Base-by-base conservation (phyloP, 176 grass and related monocot genomes). In the Miscanthus lutarioriparius region DNA sequence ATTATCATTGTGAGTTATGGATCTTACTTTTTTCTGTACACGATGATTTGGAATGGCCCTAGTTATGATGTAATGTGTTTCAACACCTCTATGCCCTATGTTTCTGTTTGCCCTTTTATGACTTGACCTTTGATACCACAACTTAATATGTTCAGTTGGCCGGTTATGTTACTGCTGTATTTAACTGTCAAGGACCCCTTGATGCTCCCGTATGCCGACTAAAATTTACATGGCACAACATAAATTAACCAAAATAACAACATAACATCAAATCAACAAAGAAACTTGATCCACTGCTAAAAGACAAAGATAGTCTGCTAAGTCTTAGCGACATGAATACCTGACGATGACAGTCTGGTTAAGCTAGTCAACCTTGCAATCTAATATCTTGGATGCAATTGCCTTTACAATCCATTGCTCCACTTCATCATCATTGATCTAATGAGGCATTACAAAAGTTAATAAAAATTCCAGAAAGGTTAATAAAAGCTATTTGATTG, bases 361-460 rank as follows among this genome's bases (percentile, higher is more conserved):
- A 85, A 95, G 90, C 84, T 97, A 90, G 79, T 95, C 92, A 70
- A 97, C 80, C 80, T 91, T 97, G 74, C 95, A 97, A 70, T 91
- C 92, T 70, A 97, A 54, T 72, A 92, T 88, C 86, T 97, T 95
- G 26, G 62, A 89, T 3, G 88, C 89, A 40, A 97, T 97, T 73
- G 95, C 90, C 94, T 98, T 98, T 20, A 98, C 96, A 73, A 96
- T 85, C 96, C 96, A 98, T 77, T 89, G 87, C 59, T 98, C 96
- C 61, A 96, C 96, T 54, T 96, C 96, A 37, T 93, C 91, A 20
- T 95, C 96, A 56, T 84, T 94, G 72, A 98, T 96, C 96, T 98
- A 82, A 43, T 72, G 67, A 81, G 40, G 38, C 12, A 56, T 36
- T 64, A 8, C 10, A 67, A 48, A 73, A 40, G 65, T 75, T 20